Evolutionary conservation across 2,329 filamentous ascomycete species (phyloP), one percentile per base, ranked within the genome.

Genomic region (Ciborinia camelliae): DNA sequence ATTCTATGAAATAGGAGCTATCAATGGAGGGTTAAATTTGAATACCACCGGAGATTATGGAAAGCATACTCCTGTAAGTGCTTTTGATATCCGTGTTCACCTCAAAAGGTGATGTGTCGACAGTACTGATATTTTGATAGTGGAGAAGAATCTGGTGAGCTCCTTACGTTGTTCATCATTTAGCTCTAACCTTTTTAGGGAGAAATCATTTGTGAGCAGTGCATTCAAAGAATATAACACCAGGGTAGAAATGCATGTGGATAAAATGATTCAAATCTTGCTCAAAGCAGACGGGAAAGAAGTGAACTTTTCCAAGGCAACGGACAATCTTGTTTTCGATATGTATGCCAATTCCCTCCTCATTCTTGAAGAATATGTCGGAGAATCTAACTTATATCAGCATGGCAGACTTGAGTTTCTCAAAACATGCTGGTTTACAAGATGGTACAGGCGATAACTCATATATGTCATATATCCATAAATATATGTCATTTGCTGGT

Each of bases 391-490:
- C 20, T 52, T n/a, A n/a, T 52, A 15, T 18, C 28, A 69, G 68
- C 37, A 70, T 68, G 63, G 57, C 65, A 9, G 68, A 68, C 43
- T 51, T 70, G 5, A 61, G 57, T 26, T 70, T 70, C 54, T 65
- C 60, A 7, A 47, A 68, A 18, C 55, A 70, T 57, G n/a, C 63
- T 3, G 61, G 66, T 23, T 65, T 65, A 62, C 67, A 66, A 52
- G 66, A 64, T 30, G 68, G 67, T 9, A 68, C 41, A 20, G 63
- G 65, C 7, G 65, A 66, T 10, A 63, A 57, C 37, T 35, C 51
- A 26, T 68, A 67, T 39, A 68, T 69, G 65, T 60, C 61, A 18
- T 67, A 67, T 58, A 62, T 67, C 3, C 68, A 69, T 30, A 66
- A 67, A 23, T 67, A 67, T 41, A 65, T 68, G 54, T 35, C 57